Conservation (phyloP, 2,329 filamentous ascomycete species). For the Magnaporthiopsis rhizophila region DNA sequence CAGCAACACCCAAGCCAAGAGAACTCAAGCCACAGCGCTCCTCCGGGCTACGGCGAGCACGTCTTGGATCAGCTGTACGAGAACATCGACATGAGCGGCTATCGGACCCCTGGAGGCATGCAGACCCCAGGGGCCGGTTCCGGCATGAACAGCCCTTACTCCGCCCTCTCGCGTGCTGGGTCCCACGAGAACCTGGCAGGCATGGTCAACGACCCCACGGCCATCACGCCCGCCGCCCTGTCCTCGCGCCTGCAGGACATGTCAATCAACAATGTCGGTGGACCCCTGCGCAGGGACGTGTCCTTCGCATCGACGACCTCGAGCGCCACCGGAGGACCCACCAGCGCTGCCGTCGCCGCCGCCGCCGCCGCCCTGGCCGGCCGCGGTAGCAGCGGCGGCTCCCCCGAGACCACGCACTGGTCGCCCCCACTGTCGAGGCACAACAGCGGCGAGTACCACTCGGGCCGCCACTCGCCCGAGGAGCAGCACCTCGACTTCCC, state of each 20-base stretch:
- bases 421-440: slow-evolving; percentile 42
- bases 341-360: too few relatives aligned
- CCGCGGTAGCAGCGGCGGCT: not conserved
- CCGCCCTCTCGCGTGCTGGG: slow-evolving; percentile 60
- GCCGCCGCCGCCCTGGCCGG: too few relatives aligned
- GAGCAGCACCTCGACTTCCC: slow-evolving; percentile 45
- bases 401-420: not conserved
- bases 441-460: slow-evolving; percentile 40
- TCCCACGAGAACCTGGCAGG: slow-evolving; percentile 74
- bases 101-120: slow-evolving; percentile 61
- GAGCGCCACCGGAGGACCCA: not conserved
- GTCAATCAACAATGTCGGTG: slow-evolving; percentile 27
- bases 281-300: slow-evolving; percentile 32
- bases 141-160: slow-evolving; percentile 74
- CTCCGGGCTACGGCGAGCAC: slow-evolving; percentile 89
- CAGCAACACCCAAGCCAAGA: slow-evolving; percentile 37
- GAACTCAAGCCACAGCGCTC: slow-evolving; percentile 42
- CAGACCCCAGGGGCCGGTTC: slow-evolving; percentile 66
- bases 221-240: slow-evolving; percentile 43
- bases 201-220: slow-evolving; percentile 38
- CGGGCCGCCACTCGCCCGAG: slow-evolving; percentile 45
- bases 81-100: slow-evolving; percentile 72
- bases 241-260: slow-evolving; percentile 66
- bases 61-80: slow-evolving; percentile 85
- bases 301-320: slow-evolving; percentile 22